Evolutionary conservation across 2,329 filamentous ascomycete genomes (phyloP), one percentile per base, ranked within the genome.

Genomic region (Neophaeococcomyces aloes): DNA sequence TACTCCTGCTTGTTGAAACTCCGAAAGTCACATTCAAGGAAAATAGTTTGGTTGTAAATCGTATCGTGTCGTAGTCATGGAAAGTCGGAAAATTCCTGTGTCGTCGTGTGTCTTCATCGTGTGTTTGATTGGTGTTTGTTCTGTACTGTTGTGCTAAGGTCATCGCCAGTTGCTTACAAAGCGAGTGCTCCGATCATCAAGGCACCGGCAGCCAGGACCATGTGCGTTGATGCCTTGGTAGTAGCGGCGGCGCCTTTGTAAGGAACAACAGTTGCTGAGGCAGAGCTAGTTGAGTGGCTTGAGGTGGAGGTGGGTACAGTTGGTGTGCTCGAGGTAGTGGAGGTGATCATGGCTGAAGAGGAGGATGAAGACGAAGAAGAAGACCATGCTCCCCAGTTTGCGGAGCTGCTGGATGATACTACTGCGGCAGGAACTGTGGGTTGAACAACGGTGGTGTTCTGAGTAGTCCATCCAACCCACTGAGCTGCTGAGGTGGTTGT

Each of bases 71-170:
- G 17, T 38, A 17, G 27, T 39, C 37, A 31, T 31, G 30, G 37
- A 39, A 39, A 19, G 37, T 39, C 37, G 37, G 37, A 39, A 39
- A 39, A 25, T 5, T 39, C 37, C 37, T 39, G 37, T 39, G 37
- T 29, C 27, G 10, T 25, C 15, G 29, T 25, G n/a, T 31, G 27
- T 18, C 17, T 17, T 31, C 4, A 21, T 17, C 29, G 21, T 15
- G n/a, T n/a, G n/a, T n/a, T n/a, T n/a, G n/a, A n/a, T n/a, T n/a
- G n/a, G n/a, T n/a, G n/a, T n/a, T n/a, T n/a, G n/a, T n/a, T n/a
- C n/a, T n/a, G n/a, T n/a, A n/a, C n/a, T n/a, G n/a, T n/a, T n/a
- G n/a, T n/a, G n/a, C n/a, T n/a, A n/a, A n/a, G n/a, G n/a, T n/a
- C n/a, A n/a, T n/a, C n/a, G n/a, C n/a, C n/a, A n/a, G n/a, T n/a